Evolutionary conservation across 345 rosid species (phyloP).

Genomic region (Rhodamnia rubescens): DNA sequence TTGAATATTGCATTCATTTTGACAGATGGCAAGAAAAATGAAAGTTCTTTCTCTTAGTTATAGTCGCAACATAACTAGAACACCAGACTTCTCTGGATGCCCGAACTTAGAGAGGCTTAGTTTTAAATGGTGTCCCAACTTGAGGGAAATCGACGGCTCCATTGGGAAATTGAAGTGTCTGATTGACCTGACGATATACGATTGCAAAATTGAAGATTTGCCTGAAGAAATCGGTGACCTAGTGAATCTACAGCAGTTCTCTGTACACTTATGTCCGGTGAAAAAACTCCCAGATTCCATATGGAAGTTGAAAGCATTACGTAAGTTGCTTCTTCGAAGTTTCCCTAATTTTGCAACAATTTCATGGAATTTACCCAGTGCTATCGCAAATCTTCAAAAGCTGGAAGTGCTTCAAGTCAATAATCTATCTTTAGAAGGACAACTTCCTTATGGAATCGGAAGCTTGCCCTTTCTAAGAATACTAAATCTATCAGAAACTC

Average conservation of each 20-base stretch:
- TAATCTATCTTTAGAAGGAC: not conserved
- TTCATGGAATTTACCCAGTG: not conserved
- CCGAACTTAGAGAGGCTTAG: not conserved
- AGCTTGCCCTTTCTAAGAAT: not conserved
- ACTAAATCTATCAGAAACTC: not conserved
- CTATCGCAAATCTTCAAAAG: not conserved
- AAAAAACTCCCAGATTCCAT: not conserved
- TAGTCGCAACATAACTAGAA: not conserved
- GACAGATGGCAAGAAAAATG: not conserved
- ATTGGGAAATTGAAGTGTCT: not conserved
- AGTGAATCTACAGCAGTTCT: not conserved
- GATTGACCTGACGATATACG: too few relatives aligned
- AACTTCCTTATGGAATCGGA: not conserved
- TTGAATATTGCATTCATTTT: not conserved
- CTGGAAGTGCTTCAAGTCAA: not conserved
- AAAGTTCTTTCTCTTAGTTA: not conserved
- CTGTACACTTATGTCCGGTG: not conserved
- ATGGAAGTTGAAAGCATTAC: not conserved
- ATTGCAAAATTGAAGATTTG: too few relatives aligned
- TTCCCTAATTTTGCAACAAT: too few relatives aligned
- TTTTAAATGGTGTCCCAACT: not conserved
- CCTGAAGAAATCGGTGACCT: too few relatives aligned
- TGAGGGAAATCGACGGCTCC: not conserved
- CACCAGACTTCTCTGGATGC: not conserved
- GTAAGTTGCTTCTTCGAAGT: too few relatives aligned